Percentiles rank a stretch among this genome's conserved stretches.
Conservation (phyloP, 306 rosid species). For the Vigna mungo region DNA sequence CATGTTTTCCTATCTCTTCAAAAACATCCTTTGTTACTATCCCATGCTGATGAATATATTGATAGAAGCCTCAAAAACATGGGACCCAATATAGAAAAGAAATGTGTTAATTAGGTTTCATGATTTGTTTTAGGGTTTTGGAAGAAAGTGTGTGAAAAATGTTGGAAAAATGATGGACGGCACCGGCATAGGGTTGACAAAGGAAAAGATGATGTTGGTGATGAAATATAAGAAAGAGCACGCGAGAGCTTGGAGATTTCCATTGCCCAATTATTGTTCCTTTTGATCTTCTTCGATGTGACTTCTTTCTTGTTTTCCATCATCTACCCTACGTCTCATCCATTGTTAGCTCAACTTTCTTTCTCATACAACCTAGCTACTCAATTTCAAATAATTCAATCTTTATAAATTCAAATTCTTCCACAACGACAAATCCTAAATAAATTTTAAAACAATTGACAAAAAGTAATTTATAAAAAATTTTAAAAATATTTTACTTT, state of each 20-base stretch:
- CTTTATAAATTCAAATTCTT: no score
- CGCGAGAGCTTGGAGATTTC: constrained; percentile 36
- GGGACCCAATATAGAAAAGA: neutral
- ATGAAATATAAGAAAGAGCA: constrained; percentile 14
- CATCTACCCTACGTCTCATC: no score
- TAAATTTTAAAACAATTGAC: no score
- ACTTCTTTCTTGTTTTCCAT: constrained; percentile 21
- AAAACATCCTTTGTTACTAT: neutral
- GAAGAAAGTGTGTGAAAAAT: neutral
- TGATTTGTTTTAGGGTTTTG: no score
- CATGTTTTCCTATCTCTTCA: no score
- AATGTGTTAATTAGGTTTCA: no score
- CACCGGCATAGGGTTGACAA: constrained; percentile 10
- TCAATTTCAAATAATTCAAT: constrained; percentile 31
- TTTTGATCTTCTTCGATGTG: constrained; percentile 41
- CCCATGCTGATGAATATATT: constrained; percentile 20
- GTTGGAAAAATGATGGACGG: constrained; percentile 24
- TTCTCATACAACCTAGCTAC: constrained; percentile 24
- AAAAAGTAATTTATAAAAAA: no score
- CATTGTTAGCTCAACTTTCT: constrained; percentile 23
- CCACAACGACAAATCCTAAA: no score
- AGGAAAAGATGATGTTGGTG: no score
- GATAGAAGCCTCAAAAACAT: neutral
- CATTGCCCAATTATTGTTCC: constrained; percentile 31
- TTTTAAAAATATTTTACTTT: no score